Evolutionary conservation across 169 alveolate genomes (phyloP).

Genomic region (Eimeria sp.): DNA sequence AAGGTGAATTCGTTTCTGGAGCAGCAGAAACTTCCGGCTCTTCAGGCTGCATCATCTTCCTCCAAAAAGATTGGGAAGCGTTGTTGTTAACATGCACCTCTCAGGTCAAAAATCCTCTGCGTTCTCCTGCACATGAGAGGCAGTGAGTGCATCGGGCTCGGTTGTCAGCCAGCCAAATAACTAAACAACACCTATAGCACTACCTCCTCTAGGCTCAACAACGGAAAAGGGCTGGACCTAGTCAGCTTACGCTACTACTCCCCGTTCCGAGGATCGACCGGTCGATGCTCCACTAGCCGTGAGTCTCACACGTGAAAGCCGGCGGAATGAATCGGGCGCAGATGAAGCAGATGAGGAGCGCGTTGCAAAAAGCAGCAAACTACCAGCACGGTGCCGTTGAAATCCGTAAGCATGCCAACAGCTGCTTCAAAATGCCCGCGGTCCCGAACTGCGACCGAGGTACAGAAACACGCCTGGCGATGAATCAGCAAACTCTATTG

Average conservation of each 20-base stretch:
- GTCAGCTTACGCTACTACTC: background rate
- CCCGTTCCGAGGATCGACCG: background rate
- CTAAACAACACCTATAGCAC: background rate
- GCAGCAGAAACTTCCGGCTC: conserved; percentile 14
- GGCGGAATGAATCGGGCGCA: background rate
- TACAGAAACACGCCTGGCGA: no score
- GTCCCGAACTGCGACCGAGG: background rate
- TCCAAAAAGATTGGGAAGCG: background rate
- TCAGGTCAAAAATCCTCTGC: background rate
- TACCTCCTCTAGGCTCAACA: background rate
- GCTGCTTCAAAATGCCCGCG: background rate
- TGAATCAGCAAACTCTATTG: background rate
- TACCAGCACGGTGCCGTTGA: background rate
- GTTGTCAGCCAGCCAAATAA: background rate
- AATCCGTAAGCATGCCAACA: background rate
- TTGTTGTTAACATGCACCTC: background rate
- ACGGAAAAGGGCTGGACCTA: background rate
- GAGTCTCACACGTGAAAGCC: background rate
- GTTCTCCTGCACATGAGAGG: background rate
- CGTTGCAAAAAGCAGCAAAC: background rate
- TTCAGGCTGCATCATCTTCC: conserved; percentile 60
- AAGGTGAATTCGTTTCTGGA: background rate
- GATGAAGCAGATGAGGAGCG: background rate
- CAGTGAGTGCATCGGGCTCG: background rate
- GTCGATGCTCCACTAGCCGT: background rate